Conservation (phyloP, 768 basidiomycete genomes). For the Lepiota subincarnata region DNA sequence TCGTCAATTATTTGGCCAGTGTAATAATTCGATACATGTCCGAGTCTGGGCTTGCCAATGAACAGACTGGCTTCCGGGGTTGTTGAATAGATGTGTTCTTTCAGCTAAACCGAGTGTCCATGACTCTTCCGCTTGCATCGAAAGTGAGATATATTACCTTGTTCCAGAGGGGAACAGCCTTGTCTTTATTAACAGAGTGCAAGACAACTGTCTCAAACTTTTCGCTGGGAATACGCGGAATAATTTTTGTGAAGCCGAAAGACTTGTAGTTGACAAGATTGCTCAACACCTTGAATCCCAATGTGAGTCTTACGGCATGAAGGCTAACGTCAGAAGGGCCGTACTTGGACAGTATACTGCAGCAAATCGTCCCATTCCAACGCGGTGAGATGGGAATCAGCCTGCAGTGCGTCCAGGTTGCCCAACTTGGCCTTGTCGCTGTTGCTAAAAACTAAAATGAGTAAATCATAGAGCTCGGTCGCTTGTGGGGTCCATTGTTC, state of each 20-base stretch:
- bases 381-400: slow-evolving; percentile 46
- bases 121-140: not conserved
- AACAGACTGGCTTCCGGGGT: slow-evolving; percentile 62
- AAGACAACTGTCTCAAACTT: slow-evolving; percentile 63
- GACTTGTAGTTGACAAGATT: slow-evolving; percentile 74
- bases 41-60: slow-evolving; percentile 75
- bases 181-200: slow-evolving; percentile 53
- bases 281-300: slow-evolving; percentile 41
- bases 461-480: slow-evolving; percentile 61
- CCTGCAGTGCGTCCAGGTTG: slow-evolving; percentile 51
- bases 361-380: slow-evolving; percentile 68
- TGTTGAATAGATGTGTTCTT: slow-evolving; percentile 68
- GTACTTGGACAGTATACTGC: slow-evolving; percentile 72
- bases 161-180: slow-evolving; percentile 59
- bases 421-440: slow-evolving; percentile 43
- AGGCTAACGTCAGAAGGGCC: slow-evolving; percentile 11
- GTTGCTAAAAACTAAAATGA: slow-evolving; percentile 65
- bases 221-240: slow-evolving; percentile 60
- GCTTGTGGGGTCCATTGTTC: slow-evolving; percentile 80
- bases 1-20: slow-evolving; percentile 70
- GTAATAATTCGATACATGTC: slow-evolving; percentile 85
- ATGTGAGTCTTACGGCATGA: not conserved
- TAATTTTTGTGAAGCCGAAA: slow-evolving; percentile 84
- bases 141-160: slow-evolving; percentile 35
- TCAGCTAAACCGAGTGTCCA: slow-evolving; percentile 42